Evolutionary conservation across 768 basidiomycete species (phyloP).

Genomic region (Amanita exitialis): DNA sequence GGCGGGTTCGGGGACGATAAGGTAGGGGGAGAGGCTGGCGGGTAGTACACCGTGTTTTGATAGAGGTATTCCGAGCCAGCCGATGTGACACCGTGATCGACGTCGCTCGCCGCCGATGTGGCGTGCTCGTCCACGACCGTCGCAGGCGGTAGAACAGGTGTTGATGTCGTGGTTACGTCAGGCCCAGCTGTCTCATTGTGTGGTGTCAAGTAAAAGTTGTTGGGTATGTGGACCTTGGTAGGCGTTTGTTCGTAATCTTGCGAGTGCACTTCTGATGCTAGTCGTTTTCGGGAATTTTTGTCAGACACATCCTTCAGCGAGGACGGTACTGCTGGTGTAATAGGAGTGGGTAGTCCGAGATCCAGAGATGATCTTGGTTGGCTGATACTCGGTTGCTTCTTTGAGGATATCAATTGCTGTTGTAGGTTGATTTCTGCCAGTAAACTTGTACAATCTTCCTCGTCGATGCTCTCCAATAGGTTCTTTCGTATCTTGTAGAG

Average conservation of each 20-base stretch:
- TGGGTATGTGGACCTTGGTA: conserved; percentile 21
- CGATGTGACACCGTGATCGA: conserved; percentile 3
- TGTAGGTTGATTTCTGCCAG: conserved; percentile 46
- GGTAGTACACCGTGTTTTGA: conserved; percentile 10
- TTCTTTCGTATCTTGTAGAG: conserved; percentile 52
- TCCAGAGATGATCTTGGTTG: conserved; percentile 4
- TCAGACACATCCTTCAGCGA: conserved; percentile 15
- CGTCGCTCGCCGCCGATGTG: neutral
- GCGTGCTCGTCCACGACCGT: neutral
- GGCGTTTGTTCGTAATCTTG: neutral
- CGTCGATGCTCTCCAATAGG: conserved; percentile 44
- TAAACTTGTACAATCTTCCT: conserved; percentile 48
- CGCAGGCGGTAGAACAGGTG: neutral
- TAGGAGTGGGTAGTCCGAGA: conserved; percentile 8
- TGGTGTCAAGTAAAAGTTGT: conserved; percentile 19
- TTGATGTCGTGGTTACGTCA: conserved; percentile 8
- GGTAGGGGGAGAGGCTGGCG: conserved; percentile 11
- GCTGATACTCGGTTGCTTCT: conserved; percentile 8
- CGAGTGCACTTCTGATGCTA: conserved; percentile 11
- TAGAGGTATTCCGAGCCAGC: conserved; percentile 7
- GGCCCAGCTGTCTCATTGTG: conserved; percentile 8
- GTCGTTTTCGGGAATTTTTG: conserved; percentile 14
- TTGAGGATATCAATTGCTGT: conserved; percentile 8
- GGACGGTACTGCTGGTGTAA: conserved; percentile 8
- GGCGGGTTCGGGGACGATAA: conserved; percentile 6